A percentile compares a stretch with the other conserved stretches of the same genome.
These are phyloP conservation scores for Monosporascus ibericus DNA, from an alignment of 2,329 filamentous ascomycete genomes.

Conservation along the genomic window DNA sequence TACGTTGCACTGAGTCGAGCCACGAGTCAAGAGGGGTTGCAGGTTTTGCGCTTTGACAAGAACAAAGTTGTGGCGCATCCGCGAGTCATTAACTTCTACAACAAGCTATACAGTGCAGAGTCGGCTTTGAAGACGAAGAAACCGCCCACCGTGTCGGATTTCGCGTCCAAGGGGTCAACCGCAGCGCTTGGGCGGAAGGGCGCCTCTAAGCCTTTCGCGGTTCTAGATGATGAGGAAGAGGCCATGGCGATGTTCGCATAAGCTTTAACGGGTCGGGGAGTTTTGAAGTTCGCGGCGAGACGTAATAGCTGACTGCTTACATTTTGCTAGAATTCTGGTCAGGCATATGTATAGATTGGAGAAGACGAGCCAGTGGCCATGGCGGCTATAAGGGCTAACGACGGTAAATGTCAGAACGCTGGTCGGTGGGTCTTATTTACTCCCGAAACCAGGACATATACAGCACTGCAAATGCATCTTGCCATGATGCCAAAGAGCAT, in stretches of 20 bases:
- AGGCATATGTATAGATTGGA: not conserved
- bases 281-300: not conserved
- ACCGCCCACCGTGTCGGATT: slow-evolving; percentile 31
- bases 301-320: not conserved
- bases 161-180: slow-evolving; percentile 28
- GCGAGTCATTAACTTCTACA: slow-evolving; percentile 79
- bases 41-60: slow-evolving; percentile 84
- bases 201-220: slow-evolving; percentile 11
- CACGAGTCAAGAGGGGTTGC: slow-evolving; percentile 77
- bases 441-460: too few species aligned
- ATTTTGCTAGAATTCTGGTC: not conserved
- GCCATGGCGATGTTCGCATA: slow-evolving; percentile 41
- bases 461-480: too few species aligned
- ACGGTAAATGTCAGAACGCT: not conserved
- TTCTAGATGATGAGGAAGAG: slow-evolving; percentile 45
- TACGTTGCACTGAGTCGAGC: slow-evolving; percentile 95
- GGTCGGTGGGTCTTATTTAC: too few species aligned
- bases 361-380: not conserved
- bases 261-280: slow-evolving; percentile 10
- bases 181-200: slow-evolving; percentile 9
- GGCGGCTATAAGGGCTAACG: not conserved
- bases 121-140: slow-evolving; percentile 32
- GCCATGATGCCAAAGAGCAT: too few species aligned
- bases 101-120: slow-evolving; percentile 70
- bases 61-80: slow-evolving; percentile 92